Evolutionary conservation across 768 basidiomycete species (phyloP).

Genomic region (Tephrocybe sp.): DNA sequence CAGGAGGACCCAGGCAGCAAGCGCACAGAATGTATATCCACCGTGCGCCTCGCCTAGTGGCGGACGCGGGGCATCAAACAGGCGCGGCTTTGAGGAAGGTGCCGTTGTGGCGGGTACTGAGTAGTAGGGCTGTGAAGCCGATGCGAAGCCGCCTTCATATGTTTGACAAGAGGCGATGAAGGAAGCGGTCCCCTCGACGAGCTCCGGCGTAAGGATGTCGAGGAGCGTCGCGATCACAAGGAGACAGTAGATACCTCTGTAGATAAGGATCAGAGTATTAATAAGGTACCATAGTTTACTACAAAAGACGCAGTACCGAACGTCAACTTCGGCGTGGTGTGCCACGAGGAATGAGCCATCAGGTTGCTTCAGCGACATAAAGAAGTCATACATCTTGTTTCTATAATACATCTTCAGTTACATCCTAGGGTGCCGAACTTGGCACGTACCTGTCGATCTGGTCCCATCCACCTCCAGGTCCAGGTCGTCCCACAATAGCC

Average conservation of each 20-base stretch:
- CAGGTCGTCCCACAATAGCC: slow-evolving; percentile 76
- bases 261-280: background rate
- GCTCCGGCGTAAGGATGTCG: slow-evolving; percentile 84
- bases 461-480: slow-evolving; percentile 79
- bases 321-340: slow-evolving; percentile 87
- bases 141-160: slow-evolving; percentile 94
- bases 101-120: slow-evolving; percentile 28
- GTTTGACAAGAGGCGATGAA: slow-evolving; percentile 93
- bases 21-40: slow-evolving; percentile 93
- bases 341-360: slow-evolving; percentile 94
- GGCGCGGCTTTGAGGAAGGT: background rate
- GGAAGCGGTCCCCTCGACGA: slow-evolving; percentile 68
- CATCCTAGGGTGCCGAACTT: background rate
- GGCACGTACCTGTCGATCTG: slow-evolving; percentile 69
- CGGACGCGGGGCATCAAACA: slow-evolving; percentile 47
- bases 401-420: slow-evolving; percentile 30
- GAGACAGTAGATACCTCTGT: slow-evolving; percentile 91
- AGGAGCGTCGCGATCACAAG: slow-evolving; percentile 80
- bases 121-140: slow-evolving; percentile 70
- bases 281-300: background rate
- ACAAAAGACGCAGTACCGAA: slow-evolving; percentile 59
- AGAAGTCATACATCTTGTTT: slow-evolving; percentile 79
- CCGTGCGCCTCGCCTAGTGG: slow-evolving; percentile 95
- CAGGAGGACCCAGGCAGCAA: slow-evolving; percentile 81
- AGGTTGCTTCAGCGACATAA: slow-evolving; percentile 86